Percentiles rank a stretch among this genome's conserved stretches.
Conservation (phyloP, 495 filamentous ascomycete species). For the Aspergillus carlsbadensis region DNA sequence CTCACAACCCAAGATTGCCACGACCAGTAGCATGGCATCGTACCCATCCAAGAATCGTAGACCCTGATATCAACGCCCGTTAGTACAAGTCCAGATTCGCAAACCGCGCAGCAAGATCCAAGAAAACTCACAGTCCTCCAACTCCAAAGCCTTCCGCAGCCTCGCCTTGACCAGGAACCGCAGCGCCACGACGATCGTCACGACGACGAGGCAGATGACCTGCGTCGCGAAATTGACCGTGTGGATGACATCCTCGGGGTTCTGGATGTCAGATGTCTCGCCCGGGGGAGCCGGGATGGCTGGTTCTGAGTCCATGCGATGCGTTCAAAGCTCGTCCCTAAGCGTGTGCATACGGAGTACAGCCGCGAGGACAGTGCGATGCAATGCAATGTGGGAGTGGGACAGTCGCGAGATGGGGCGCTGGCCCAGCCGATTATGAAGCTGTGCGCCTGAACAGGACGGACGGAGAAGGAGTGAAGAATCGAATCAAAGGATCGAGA, state of each 20-base stretch:
- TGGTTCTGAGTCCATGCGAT: not conserved
- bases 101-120: too few relatives aligned
- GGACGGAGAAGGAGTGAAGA: too few relatives aligned
- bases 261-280: not conserved
- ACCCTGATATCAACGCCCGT: not conserved
- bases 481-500: too few relatives aligned
- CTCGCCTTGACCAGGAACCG: not conserved
- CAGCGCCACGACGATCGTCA: constrained; percentile 6
- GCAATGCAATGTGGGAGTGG: too few relatives aligned
- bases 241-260: constrained; percentile 10
- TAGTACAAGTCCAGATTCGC: not conserved
- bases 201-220: constrained; percentile 2
- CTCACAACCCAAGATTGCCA: too few relatives aligned
- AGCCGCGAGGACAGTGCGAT: too few relatives aligned
- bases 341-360: too few relatives aligned
- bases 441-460: too few relatives aligned
- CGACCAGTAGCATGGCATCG: not conserved
- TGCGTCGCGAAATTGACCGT: constrained; percentile 13
- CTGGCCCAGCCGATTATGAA: too few relatives aligned
- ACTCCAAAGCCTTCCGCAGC: not conserved
- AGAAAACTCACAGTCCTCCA: not conserved
- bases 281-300: constrained; percentile 7
- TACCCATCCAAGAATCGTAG: constrained; percentile 5
- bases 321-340: not conserved
- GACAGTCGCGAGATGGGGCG: too few relatives aligned